These are phyloP conservation scores for Volutella citrinella DNA, from an alignment of 2,329 filamentous ascomycete species.

Conservation along the genomic window DNA sequence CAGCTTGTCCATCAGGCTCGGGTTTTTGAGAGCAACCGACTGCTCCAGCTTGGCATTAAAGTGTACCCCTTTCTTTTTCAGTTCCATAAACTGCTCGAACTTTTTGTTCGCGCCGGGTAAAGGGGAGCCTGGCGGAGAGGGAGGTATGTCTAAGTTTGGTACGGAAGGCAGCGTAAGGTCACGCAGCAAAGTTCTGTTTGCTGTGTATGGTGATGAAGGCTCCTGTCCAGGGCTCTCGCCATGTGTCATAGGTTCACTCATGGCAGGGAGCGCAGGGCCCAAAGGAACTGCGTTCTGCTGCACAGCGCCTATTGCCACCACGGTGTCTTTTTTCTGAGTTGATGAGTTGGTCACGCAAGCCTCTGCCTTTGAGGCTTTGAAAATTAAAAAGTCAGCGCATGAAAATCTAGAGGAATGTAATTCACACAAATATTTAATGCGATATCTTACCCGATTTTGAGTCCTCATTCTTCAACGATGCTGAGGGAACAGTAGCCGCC, in stretches of 20 bases:
- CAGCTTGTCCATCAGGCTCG: slow-evolving; percentile 68
- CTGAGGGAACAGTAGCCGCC: no score
- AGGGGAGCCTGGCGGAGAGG: slow-evolving; percentile 65
- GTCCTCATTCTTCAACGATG: no score
- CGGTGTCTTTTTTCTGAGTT: slow-evolving; percentile 8
- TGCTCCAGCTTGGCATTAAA: slow-evolving; percentile 73
- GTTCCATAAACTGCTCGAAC: slow-evolving; percentile 68
- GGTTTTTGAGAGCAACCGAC: slow-evolving; percentile 67
- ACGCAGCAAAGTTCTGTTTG: slow-evolving; percentile 61
- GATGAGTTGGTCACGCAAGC: slow-evolving; percentile 2
- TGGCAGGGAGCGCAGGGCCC: slow-evolving; percentile 37
- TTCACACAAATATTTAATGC: no score
- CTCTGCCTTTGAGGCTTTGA: neutral
- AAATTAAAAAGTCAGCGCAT: no score
- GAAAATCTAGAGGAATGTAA: no score
- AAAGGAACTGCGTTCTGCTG: slow-evolving; percentile 31
- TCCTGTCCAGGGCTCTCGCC: slow-evolving; percentile 21
- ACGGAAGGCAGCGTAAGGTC: slow-evolving; percentile 71
- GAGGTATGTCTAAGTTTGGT: slow-evolving; percentile 71
- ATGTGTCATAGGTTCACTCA: slow-evolving; percentile 19
- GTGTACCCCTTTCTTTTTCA: slow-evolving; percentile 75
- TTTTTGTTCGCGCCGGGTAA: slow-evolving; percentile 56
- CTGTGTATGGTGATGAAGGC: slow-evolving; percentile 64
- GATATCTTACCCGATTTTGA: no score
- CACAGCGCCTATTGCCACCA: slow-evolving; percentile 26